Evolutionary conservation across 495 filamentous ascomycete species (phyloP), one percentile per base, ranked within the genome.

Genomic region (Aspergillus campestris): DNA sequence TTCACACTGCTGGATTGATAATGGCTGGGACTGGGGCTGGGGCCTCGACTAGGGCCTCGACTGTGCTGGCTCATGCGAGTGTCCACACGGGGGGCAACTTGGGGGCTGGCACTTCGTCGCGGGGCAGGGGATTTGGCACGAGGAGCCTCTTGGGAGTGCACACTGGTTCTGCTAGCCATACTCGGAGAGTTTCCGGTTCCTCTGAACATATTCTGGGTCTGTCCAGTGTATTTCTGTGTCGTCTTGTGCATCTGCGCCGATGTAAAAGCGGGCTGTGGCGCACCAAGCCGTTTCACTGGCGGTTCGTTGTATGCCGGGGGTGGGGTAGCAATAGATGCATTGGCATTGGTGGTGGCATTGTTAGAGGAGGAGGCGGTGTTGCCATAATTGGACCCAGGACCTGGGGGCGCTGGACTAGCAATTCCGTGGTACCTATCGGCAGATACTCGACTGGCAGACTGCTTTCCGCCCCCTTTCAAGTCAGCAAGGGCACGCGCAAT

Each of bases 401-500:
- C 65, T 14, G 77, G 69, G 9, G 83, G 89, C 9, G 75, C 82
- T 3, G 94, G 92, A 0, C 89, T 94, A 39, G 83, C 70, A 38
- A 99, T 80, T 18, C 94, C 94, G 56, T 92, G 87, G 62, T 94
- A 96, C 50, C 85, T 79, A 58, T 99, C 94, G 34, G 91, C 94
- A 9, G 92, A 95, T 34, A 94, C 80, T 11, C 94, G 78, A n/a
- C 69, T 69, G 11, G 80, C 79, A 7, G 85, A 77, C 44, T 85
- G 81, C 61, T 91, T 94, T 1, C 77, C 79, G 10, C 87, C 83
- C 0, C 84, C 87, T 68, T 95, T 96, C 27, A 99, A 72, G 55
- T 96, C 94, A 13, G 88, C 91, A 5, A 99, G 71, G 9, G 94
- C 94, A 42, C 87, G 76, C 5, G 89, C 94, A 57, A 99, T 95